Percentiles rank a stretch among this genome's conserved stretches.
Conservation (phyloP, 768 basidiomycete species). For the Lactarius indigo region DNA sequence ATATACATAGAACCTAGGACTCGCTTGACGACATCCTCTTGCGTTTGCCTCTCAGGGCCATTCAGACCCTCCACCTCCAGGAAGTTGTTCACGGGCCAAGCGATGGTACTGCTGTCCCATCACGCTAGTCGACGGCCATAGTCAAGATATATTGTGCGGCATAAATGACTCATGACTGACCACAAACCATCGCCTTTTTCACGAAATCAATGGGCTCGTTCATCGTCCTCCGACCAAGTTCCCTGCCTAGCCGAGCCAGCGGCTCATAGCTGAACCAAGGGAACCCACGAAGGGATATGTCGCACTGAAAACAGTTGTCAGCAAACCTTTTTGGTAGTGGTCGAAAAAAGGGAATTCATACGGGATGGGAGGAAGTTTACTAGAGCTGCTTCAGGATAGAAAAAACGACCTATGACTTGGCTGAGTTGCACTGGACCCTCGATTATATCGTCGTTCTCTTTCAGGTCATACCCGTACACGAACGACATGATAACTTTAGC, state of each 20-base stretch:
- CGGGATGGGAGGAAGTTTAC: slow-evolving; percentile 2
- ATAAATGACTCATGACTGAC: background rate
- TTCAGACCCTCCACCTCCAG: too few relatives aligned
- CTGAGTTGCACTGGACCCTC: background rate
- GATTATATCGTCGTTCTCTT: background rate
- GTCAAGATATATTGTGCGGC: too few relatives aligned
- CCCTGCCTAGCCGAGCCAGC: background rate
- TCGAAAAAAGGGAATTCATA: background rate
- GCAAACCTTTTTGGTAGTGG: too few relatives aligned
- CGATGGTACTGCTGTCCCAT: too few relatives aligned
- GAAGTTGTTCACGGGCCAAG: too few relatives aligned
- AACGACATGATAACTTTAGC: slow-evolving; percentile 1
- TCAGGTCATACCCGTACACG: too few relatives aligned
- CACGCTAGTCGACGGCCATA: too few relatives aligned
- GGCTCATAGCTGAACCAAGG: slow-evolving; percentile 8
- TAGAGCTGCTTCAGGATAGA: background rate
- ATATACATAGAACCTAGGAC: too few relatives aligned
- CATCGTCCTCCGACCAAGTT: background rate
- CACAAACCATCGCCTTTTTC: slow-evolving; percentile 5
- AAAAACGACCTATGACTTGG: background rate
- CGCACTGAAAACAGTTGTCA: background rate
- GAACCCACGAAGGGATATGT: slow-evolving; percentile 15
- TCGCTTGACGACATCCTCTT: too few relatives aligned
- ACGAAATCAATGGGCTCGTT: background rate
- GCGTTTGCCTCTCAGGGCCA: too few relatives aligned